Conservation (phyloP, 176 grass and related monocot genomes). For the Aegilops tauschii region DNA sequence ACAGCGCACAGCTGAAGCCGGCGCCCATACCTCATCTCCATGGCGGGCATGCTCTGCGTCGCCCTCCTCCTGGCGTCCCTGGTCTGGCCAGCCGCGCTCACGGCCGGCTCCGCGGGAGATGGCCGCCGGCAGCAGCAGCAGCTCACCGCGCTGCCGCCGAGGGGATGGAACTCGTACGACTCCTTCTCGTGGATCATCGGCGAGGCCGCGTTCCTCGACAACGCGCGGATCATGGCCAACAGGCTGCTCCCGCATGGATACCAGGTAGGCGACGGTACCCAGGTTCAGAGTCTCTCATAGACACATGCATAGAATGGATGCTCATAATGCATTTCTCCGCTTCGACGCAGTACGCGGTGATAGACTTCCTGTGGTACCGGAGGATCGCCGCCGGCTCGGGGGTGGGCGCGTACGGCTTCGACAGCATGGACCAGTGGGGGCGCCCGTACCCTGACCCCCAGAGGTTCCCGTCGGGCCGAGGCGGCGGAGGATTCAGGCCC, state of each 20-base stretch:
- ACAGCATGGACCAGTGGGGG: slow-evolving; percentile 77
- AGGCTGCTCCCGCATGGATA: slow-evolving; percentile 69
- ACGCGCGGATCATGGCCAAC: slow-evolving; percentile 62
- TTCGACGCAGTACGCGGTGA: slow-evolving; percentile 59
- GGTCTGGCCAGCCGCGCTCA: background rate
- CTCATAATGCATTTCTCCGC: too few species aligned
- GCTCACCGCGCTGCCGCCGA: slow-evolving; percentile 47
- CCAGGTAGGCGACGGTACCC: background rate
- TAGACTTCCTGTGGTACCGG: slow-evolving; percentile 90
- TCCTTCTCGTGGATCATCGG: slow-evolving; percentile 84
- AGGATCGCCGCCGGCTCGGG: slow-evolving; percentile 64
- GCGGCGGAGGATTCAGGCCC: slow-evolving; percentile 53
- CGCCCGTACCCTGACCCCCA: slow-evolving; percentile 63
- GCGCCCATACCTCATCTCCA: background rate
- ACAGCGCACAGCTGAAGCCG: too few species aligned
- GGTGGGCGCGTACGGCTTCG: slow-evolving; percentile 63
- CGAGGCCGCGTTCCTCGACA: slow-evolving; percentile 62
- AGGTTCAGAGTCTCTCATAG: background rate
- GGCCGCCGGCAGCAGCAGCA: background rate
- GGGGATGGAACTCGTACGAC: slow-evolving; percentile 95
- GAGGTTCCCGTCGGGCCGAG: slow-evolving; percentile 77
- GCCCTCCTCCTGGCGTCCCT: background rate
- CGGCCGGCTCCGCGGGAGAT: background rate
- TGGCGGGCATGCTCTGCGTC: background rate
- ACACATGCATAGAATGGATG: too few species aligned